Evolutionary conservation across 148 eudicot genomes (phyloP).

Genomic region (Polygonum maritimum): DNA sequence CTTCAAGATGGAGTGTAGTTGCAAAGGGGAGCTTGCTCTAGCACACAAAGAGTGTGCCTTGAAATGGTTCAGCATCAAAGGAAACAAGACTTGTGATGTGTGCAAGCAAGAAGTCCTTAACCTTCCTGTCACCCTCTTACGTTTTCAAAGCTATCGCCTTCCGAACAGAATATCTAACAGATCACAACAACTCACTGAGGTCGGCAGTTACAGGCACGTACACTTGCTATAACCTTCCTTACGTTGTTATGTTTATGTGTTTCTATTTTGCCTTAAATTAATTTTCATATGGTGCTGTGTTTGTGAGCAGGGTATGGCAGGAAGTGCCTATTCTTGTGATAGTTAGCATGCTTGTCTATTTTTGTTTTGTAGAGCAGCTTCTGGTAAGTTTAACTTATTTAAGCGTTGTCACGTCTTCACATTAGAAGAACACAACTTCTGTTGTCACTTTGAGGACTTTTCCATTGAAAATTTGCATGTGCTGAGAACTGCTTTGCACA

Average conservation of each 20-base stretch:
- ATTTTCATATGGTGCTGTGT: neutral
- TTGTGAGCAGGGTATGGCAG: conserved; percentile 65
- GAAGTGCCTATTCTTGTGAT: conserved; percentile 86
- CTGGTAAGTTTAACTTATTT: conserved; percentile 14
- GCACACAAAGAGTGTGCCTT: conserved; percentile 88
- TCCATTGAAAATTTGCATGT: too few species aligned
- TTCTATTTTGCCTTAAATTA: too few species aligned
- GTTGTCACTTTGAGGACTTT: neutral
- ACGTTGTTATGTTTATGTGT: too few species aligned
- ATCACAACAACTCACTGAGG: conserved; percentile 6
- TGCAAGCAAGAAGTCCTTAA: conserved; percentile 82
- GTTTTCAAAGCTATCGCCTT: conserved; percentile 47
- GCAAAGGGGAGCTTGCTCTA: conserved; percentile 92
- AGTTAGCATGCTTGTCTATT: conserved; percentile 74
- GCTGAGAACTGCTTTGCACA: conserved; percentile 14
- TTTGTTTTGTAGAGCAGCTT: conserved; percentile 74
- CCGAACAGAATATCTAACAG: conserved; percentile 23
- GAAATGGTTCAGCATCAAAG: conserved; percentile 93
- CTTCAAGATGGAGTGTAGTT: conserved; percentile 87
- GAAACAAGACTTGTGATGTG: conserved; percentile 88
- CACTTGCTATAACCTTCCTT: neutral
- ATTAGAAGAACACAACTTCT: neutral
- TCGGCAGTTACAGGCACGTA: conserved; percentile 66
- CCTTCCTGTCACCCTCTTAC: conserved; percentile 79
- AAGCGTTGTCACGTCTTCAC: neutral